Conservation (phyloP, 805 yeast genomes). For the Ogataea thermomethanolica region DNA sequence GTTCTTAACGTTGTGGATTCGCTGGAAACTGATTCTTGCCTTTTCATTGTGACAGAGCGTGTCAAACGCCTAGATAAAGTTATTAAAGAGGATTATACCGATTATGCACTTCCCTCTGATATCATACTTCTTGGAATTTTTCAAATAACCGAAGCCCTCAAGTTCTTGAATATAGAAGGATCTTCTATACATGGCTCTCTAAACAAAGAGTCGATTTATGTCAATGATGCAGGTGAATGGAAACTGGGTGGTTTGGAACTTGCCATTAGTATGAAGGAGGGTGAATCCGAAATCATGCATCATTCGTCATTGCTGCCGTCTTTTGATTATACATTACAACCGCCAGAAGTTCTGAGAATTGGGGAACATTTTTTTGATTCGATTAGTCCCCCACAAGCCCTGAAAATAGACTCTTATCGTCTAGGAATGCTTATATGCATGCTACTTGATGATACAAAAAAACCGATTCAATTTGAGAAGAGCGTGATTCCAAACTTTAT, state of each 20-base stretch:
- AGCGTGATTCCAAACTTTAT: conserved; percentile 22
- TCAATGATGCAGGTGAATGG: conserved; percentile 76
- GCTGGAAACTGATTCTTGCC: conserved; percentile 52
- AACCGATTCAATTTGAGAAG: conserved; percentile 7
- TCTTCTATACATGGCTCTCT: conserved; percentile 63
- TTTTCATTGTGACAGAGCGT: conserved; percentile 66
- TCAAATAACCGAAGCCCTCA: conserved; percentile 51
- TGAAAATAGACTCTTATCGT: conserved; percentile 60
- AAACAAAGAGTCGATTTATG: conserved; percentile 53
- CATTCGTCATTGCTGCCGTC: conserved; percentile 24
- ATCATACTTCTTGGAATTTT: conserved; percentile 53
- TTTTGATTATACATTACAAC: conserved; percentile 27
- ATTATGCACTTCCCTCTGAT: conserved; percentile 25
- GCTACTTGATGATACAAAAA: conserved; percentile 36
- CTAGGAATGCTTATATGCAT: conserved; percentile 54
- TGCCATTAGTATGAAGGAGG: conserved; percentile 47
- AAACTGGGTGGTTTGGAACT: conserved; percentile 79
- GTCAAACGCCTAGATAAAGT: conserved; percentile 49
- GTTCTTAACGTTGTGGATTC: conserved; percentile 60
- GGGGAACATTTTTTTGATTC: conserved; percentile 42
- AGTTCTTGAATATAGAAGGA: conserved; percentile 55
- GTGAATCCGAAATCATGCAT: conserved; percentile 33
- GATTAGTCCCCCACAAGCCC: conserved; percentile 28
- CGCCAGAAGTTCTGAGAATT: conserved; percentile 49
- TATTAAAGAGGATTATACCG: conserved; percentile 28